These are phyloP conservation scores for Mucor mucedo DNA, from an alignment of 371 early-diverging fungal genomes.

Conservation along the genomic window DNA sequence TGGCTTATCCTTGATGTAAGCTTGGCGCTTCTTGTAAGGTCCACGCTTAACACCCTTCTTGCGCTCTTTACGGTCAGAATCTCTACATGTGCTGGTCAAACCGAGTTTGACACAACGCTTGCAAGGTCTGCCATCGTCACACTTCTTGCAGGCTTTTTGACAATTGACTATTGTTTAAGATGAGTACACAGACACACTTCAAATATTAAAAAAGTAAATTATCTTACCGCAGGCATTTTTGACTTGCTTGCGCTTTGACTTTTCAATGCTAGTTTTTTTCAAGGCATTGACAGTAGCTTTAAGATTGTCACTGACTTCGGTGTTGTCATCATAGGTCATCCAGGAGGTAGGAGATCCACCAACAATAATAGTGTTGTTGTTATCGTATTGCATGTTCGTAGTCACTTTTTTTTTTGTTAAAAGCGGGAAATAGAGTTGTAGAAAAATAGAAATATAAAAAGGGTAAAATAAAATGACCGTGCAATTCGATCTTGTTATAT, in stretches of 20 bases:
- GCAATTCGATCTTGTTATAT: conserved; percentile 19
- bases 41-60: conserved; percentile 86
- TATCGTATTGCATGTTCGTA: conserved; percentile 7
- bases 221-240: conserved; percentile 45
- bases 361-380: not conserved
- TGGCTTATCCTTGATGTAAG: conserved; percentile 22
- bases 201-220: not conserved
- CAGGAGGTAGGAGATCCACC: not conserved
- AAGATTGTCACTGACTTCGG: not conserved
- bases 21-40: conserved; percentile 71
- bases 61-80: conserved; percentile 85
- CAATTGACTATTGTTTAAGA: conserved; percentile 68
- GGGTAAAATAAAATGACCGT: conserved; percentile 11
- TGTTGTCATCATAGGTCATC: not conserved
- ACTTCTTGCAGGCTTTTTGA: conserved; percentile 93
- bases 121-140: conserved; percentile 89
- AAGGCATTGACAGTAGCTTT: not conserved
- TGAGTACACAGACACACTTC: too few relatives aligned
- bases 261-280: conserved; percentile 4
- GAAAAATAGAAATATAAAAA: conserved; percentile 9
- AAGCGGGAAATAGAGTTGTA: not conserved
- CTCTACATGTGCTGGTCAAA: conserved; percentile 72
- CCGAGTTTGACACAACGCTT: conserved; percentile 81
- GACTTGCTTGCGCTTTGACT: conserved; percentile 37
- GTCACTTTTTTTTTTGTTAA: not conserved